Conservation (phyloP, 2,329 filamentous ascomycete genomes). For the Purpureocillium takamizusanense region DNA sequence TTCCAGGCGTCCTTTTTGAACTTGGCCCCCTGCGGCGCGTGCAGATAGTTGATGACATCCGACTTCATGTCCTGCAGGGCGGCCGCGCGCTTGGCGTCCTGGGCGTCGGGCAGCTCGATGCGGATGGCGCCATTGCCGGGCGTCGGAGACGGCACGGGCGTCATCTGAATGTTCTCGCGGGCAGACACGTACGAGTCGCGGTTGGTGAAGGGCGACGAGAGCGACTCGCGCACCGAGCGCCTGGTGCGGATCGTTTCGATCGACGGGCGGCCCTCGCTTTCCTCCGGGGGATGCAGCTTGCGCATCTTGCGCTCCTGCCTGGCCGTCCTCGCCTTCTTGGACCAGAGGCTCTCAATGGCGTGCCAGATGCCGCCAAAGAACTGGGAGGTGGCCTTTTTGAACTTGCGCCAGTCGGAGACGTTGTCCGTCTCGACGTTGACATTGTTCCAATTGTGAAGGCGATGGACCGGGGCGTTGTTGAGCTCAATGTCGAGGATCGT, state of each 20-base stretch:
- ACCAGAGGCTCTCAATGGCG: conserved; percentile 36
- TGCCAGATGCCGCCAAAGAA: conserved; percentile 46
- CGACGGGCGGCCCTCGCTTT: conserved; percentile 56
- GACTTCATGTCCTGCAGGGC: conserved; percentile 37
- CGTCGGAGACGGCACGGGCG: conserved; percentile 76
- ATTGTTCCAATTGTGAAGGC: conserved; percentile 80
- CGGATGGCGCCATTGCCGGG: conserved; percentile 29
- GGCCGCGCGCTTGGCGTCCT: conserved; percentile 22
- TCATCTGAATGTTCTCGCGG: conserved; percentile 83
- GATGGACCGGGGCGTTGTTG: conserved; percentile 92
- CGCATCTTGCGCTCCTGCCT: conserved; percentile 36
- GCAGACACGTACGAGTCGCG: conserved; percentile 45
- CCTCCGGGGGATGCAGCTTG: conserved; percentile 9
- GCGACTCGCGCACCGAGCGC: conserved; percentile 25
- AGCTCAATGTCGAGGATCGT: conserved; percentile 86
- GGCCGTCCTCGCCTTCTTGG: conserved; percentile 39
- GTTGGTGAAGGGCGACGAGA: conserved; percentile 43
- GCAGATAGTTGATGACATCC: conserved; percentile 63
- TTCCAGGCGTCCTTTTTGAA: conserved; percentile 97
- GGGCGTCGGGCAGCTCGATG: conserved; percentile 28
- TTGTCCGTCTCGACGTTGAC: conserved; percentile 87
- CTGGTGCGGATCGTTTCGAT: conserved; percentile 25
- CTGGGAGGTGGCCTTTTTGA: conserved; percentile 80
- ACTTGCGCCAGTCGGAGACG: conserved; percentile 72
- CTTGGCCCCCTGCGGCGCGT: conserved; percentile 58